Evolutionary conservation across 1,284 basidiomycete genomes (phyloP), one percentile per base, ranked within the genome.

Genomic region (Heterobasidion annosum): DNA sequence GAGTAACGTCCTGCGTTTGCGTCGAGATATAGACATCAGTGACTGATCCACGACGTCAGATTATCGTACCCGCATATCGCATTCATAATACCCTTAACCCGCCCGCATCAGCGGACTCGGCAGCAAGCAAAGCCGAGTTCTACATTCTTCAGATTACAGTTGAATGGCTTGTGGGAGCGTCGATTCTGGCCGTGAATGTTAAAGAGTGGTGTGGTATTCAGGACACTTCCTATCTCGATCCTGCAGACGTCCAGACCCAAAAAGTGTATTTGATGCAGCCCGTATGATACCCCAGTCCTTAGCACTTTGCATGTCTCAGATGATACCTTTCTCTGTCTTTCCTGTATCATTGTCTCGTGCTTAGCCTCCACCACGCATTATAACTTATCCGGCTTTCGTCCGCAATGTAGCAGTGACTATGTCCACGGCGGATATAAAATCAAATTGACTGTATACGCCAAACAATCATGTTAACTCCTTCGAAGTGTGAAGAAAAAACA

Each of bases 151-250:
- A 51, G n/a, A 33, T 51, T 7, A n/a, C 50, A 15, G 42, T 51
- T 18, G 50, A 51, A 37, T 51, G 50, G 50, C 50, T 51, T n/a
- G 50, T 44, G 13, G 42, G 50, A 8, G 42, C 50, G 7, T 42
- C 50, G 10, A n/a, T 51, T 13, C n/a, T 51, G n/a, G 18, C 40
- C 6, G 25, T 51, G 12, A 43, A 51, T 33, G 40, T 25, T 18
- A 51, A 51, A 25, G 37, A 43, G 40, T 51, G 50, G 50, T 51
- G 50, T 33, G 50, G 50, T 4, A n/a, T 51, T 25, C n/a, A 42
- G 19, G 50, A 51, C 16, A n/a, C 10, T n/a, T 4, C 12, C n/a
- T 40, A 10, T 40, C 37, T 10, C 37, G 10, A 10, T 8, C 37
- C 37, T n/a, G 10, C 37, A n/a, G 37, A 40, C 12, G 37, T 3